phyloP scores from a whole-genome alignment of 129 eudicot species.

The Gnaphalium uliginosum region DNA sequence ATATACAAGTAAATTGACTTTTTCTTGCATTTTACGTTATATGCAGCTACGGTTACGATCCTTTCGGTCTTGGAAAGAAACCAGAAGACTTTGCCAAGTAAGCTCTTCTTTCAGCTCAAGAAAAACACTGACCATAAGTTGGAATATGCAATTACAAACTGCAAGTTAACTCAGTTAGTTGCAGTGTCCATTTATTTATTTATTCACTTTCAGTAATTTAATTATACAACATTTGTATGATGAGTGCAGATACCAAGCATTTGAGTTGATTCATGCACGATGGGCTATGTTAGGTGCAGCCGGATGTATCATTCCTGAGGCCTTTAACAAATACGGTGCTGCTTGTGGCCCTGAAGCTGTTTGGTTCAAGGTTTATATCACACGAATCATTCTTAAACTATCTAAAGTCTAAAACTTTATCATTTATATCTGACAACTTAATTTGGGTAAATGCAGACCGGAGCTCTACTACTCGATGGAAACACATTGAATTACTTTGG shows the following conservation, averaged over 20 bases:
- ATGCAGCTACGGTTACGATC: conserved; percentile 97
- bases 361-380: conserved; percentile 82
- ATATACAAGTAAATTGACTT: conserved; percentile 16
- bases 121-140: background rate
- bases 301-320: conserved; percentile 95
- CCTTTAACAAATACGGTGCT: conserved; percentile 96
- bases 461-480: conserved; percentile 93
- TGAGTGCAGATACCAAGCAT: conserved; percentile 74
- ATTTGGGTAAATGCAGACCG: conserved; percentile 57
- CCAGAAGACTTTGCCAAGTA: conserved; percentile 96
- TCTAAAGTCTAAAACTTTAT: background rate
- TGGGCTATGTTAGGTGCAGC: conserved; percentile 99
- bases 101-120: conserved; percentile 28
- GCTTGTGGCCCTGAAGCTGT: conserved; percentile 99
- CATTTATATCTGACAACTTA: background rate
- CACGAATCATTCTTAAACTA: background rate
- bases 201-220: background rate
- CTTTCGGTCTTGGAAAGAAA: conserved; percentile 97
- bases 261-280: conserved; percentile 85
- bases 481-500: conserved; percentile 98
- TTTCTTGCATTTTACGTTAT: background rate
- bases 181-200: background rate
- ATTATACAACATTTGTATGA: background rate
- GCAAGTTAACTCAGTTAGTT: background rate
- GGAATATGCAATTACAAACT: background rate